A percentile compares a stretch with the other conserved stretches of the same genome.
Evolutionary conservation across 176 grass and related monocot species (phyloP).

Genomic region (Rhipidocladum racemiflorum): DNA sequence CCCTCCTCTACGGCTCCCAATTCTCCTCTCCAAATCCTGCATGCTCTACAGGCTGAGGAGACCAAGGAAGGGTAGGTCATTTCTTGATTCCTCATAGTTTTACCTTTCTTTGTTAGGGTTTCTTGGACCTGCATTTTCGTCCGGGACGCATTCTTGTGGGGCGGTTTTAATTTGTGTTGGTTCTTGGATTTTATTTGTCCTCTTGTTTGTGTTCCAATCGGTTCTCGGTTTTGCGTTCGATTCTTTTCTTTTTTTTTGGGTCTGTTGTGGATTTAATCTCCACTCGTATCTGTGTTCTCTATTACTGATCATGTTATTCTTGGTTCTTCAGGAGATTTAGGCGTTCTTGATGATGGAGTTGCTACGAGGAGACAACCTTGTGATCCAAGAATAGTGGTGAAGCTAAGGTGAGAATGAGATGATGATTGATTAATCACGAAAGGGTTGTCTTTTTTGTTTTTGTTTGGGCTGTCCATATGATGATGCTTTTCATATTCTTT

Average conservation of each 20-base stretch:
- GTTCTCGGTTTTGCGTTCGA: not conserved
- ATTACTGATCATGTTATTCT: not conserved
- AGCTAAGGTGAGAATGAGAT: constrained; percentile 41
- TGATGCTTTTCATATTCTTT: constrained; percentile 24
- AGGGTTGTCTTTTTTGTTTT: constrained; percentile 13
- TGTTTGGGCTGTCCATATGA: constrained; percentile 20
- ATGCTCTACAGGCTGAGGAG: constrained; percentile 18
- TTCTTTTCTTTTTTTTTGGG: not conserved
- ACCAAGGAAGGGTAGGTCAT: not conserved
- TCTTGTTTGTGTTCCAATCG: not conserved
- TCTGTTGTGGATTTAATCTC: constrained; percentile 17
- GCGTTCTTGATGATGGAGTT: constrained; percentile 15
- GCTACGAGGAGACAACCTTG: constrained; percentile 28
- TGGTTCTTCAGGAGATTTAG: constrained; percentile 22
- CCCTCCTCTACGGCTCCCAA: no score
- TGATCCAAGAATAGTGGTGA: constrained; percentile 22
- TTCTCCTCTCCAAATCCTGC: no score
- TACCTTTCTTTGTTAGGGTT: not conserved
- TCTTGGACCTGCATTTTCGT: constrained; percentile 34
- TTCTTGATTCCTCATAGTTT: constrained; percentile 19
- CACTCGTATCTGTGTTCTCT: not conserved
- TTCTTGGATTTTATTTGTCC: not conserved
- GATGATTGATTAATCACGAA: constrained; percentile 42
- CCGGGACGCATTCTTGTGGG: not conserved
- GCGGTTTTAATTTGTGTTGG: not conserved